Conservation (phyloP, 2,329 filamentous ascomycete genomes). For the Monilinia fructicola region DNA sequence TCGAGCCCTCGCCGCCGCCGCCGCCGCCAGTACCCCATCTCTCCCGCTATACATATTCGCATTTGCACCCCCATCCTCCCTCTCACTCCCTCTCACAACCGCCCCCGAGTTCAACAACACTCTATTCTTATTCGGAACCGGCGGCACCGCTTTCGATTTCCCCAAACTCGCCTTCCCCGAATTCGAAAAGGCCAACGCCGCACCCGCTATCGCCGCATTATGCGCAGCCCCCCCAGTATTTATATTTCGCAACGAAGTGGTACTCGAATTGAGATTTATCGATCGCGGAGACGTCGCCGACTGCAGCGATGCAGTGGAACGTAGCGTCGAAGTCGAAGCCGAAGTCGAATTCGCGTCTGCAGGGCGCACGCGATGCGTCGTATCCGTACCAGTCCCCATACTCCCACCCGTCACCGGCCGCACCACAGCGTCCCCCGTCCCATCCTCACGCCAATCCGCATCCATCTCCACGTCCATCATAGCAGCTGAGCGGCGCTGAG, state of each 20-base stretch:
- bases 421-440: background rate
- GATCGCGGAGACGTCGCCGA: background rate
- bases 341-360: background rate
- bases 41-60: slow-evolving; percentile 44
- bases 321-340: background rate
- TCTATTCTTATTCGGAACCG: slow-evolving; percentile 5
- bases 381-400: background rate
- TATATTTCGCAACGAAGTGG: slow-evolving; percentile 9
- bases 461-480: slow-evolving; percentile 3
- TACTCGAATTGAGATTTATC: background rate
- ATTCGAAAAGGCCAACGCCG: slow-evolving; percentile 16
- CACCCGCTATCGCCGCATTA: slow-evolving; percentile 15
- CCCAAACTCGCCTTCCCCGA: background rate
- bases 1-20: slow-evolving; percentile 45
- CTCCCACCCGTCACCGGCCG: background rate
- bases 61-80: slow-evolving; percentile 41
- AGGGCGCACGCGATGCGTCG: background rate
- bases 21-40: slow-evolving; percentile 48
- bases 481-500: background rate
- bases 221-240: slow-evolving; percentile 2
- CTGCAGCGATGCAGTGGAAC: background rate
- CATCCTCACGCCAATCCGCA: background rate
- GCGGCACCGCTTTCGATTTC: background rate
- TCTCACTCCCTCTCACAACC: too few relatives aligned
- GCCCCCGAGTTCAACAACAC: slow-evolving; percentile 44